Evolutionary conservation across 495 filamentous ascomycete species (phyloP).

Genomic region (Annulohypoxylon nitens): DNA sequence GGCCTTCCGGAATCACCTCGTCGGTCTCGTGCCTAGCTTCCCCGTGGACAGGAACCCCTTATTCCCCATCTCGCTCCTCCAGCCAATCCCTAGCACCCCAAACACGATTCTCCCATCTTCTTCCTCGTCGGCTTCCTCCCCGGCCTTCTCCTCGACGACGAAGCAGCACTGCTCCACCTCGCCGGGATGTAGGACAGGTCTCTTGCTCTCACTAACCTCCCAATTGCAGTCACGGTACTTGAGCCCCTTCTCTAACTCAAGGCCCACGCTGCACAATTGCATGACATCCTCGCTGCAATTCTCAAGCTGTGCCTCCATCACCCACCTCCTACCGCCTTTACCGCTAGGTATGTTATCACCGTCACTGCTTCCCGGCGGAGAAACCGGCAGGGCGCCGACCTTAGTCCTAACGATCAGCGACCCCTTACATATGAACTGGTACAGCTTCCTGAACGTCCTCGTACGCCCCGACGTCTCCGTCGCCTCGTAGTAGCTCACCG

Average conservation of each 20-base stretch:
- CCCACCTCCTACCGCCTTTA: conserved; percentile 54
- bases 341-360: neutral
- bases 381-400: conserved; percentile 67
- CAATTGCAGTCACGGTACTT: conserved; percentile 65
- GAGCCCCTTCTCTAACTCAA: conserved; percentile 65
- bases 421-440: conserved; percentile 93
- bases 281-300: conserved; percentile 83
- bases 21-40: conserved; percentile 71
- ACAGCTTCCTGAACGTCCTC: conserved; percentile 92
- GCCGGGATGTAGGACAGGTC: conserved; percentile 80
- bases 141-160: conserved; percentile 76
- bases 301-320: conserved; percentile 93
- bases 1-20: conserved; percentile 22
- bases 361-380: neutral
- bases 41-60: conserved; percentile 88
- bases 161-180: conserved; percentile 96
- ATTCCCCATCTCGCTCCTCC: conserved; percentile 92
- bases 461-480: conserved; percentile 76
- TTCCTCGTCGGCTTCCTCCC: conserved; percentile 60
- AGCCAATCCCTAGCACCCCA: conserved; percentile 87
- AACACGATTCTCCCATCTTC: conserved; percentile 74
- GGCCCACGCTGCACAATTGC: conserved; percentile 67
- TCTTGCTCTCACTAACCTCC: conserved; percentile 58
- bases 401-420: conserved; percentile 93
- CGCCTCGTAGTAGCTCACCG: conserved; percentile 85